phyloP scores from a whole-genome alignment of 129 eudicot species.

The Helianthus annuus region DNA sequence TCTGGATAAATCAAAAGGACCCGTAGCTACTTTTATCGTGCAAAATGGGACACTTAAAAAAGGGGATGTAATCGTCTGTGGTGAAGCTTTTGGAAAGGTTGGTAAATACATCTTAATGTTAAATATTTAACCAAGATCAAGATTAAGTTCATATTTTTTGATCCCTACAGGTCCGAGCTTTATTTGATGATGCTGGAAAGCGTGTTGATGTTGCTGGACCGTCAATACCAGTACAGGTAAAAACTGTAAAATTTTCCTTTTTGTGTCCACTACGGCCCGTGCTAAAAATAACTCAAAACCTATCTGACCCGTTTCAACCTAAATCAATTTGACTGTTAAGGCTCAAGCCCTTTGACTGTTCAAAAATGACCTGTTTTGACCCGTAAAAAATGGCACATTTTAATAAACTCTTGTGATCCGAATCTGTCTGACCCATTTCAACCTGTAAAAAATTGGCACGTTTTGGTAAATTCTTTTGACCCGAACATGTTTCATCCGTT shows the following conservation, averaged over 20 bases:
- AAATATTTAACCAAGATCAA: slow-evolving; percentile 8
- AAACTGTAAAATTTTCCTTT: not conserved
- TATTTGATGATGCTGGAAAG: slow-evolving; percentile 86
- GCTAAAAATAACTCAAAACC: slow-evolving; percentile 3
- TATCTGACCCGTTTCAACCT: not conserved
- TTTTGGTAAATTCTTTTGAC: not conserved
- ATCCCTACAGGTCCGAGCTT: slow-evolving; percentile 73
- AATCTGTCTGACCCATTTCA: not conserved
- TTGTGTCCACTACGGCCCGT: not conserved
- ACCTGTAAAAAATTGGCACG: not conserved
- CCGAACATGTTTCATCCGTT: not conserved
- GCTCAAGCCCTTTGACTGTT: not conserved
- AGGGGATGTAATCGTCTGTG: slow-evolving; percentile 87
- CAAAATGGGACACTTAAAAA: slow-evolving; percentile 89
- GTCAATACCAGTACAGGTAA: slow-evolving; percentile 91
- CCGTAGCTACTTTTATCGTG: slow-evolving; percentile 88
- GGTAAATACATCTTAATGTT: slow-evolving; percentile 16
- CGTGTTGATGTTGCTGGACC: slow-evolving; percentile 90
- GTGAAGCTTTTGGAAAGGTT: slow-evolving; percentile 99
- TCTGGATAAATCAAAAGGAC: slow-evolving; percentile 93
- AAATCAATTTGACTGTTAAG: not conserved
- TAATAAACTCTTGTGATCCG: not conserved
- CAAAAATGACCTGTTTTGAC: not conserved
- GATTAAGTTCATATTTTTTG: not conserved
- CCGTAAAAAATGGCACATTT: not conserved